These are phyloP conservation scores for Podospora conica DNA, from an alignment of 495 filamentous ascomycete genomes.

Conservation along the genomic window DNA sequence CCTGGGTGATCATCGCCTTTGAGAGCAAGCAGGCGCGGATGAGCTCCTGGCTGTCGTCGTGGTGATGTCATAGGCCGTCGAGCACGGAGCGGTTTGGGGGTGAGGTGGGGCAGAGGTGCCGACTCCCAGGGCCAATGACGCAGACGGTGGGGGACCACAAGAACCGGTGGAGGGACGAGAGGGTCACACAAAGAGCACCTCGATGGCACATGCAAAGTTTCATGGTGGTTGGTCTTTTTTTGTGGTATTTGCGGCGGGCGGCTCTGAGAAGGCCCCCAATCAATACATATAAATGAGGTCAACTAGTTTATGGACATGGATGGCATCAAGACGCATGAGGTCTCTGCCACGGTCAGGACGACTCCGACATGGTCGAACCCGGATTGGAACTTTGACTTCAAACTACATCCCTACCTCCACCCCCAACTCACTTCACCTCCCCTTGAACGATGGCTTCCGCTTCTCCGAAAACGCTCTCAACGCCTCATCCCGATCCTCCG, in stretches of 20 bases:
- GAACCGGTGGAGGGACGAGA: not conserved
- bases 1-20: not conserved
- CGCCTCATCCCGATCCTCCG: conserved; percentile 81
- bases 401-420: too few relatives aligned
- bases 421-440: conserved; percentile 44
- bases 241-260: not conserved
- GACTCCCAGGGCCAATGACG: conserved; percentile 9
- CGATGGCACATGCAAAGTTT: not conserved
- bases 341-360: too few relatives aligned
- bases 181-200: not conserved
- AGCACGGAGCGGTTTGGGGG: not conserved
- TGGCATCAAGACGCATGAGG: too few relatives aligned
- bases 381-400: too few relatives aligned
- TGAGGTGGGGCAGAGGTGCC: not conserved
- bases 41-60: conserved; percentile 4
- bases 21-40: conserved; percentile 4
- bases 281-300: too few relatives aligned
- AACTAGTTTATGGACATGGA: too few relatives aligned
- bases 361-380: too few relatives aligned
- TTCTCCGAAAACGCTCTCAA: conserved; percentile 84
- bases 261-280: too few relatives aligned
- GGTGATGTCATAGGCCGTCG: conserved; percentile 25
- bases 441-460: conserved; percentile 78
- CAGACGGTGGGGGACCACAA: conserved; percentile 2
- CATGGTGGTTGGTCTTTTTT: not conserved